Evolutionary conservation across 2,329 filamentous ascomycete genomes (phyloP), one percentile per base, ranked within the genome.

Genomic region (Emericellopsis atlantica): DNA sequence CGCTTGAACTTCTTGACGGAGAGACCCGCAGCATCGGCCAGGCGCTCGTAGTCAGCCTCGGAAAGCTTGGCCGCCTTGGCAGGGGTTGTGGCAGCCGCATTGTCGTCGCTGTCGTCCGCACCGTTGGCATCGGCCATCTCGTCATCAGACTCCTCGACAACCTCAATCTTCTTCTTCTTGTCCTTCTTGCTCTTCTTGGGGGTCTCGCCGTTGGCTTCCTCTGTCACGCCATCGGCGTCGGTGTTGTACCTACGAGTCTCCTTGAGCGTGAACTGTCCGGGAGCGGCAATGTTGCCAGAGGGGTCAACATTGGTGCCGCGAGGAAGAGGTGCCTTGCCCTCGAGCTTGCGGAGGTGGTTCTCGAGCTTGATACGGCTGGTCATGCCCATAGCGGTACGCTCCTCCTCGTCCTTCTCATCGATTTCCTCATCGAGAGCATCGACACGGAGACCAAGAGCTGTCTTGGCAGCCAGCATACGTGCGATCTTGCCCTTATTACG

Each of bases 401-500:
- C 87, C 59, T 98, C 90, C 51, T 98, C 92, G 23, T 90, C 85
- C 38, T 44, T 40, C 32, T 46, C 44, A 32, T 44, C 43, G 7
- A 34, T 33, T 8, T 44, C 39, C 21, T 79, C 71, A 38, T 83
- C 79, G 21, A 71, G 78, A 23, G 92, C 87, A 62, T 98, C 92
- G 39, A 95, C 84, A 65, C 92, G 88, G 38, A 95, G 72, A 71
- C 89, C 89, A 39, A 98, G 77, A 22, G 92, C 87, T 37, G 90
- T 81, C 73, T 96, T 96, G 51, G 90, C 84, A 38, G 92, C 84
- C 46, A 98, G 76, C 72, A 95, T 88, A 74, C 92, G 86, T 34
- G 92, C 92, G 57, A 98, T 95, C 74, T 98, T 98, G 54, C 92
- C 92, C 81, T 98, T 98, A 73, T 96, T 96, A 71, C 87, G 90